Evolutionary conservation across 1,284 basidiomycete genomes (phyloP).

Genomic region (Cystobasidium slooffiae): DNA sequence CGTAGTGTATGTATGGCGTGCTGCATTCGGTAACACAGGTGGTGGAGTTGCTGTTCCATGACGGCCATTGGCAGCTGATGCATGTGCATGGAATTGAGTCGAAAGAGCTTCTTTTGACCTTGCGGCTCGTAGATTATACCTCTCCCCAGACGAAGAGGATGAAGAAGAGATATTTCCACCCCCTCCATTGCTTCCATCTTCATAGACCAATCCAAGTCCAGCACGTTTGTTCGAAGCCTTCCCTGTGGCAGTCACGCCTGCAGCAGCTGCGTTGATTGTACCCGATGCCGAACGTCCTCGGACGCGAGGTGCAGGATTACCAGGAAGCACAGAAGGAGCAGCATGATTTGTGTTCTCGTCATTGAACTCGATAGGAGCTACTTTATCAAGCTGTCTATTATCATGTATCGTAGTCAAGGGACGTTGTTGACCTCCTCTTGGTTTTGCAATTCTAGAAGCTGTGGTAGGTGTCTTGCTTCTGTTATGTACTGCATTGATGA

Average conservation of each 20-base stretch:
- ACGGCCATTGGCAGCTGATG: conserved; percentile 25
- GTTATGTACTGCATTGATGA: conserved; percentile 14
- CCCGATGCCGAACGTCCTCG: conserved; percentile 18
- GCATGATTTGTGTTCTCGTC: conserved; percentile 37
- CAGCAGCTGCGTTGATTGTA: neutral
- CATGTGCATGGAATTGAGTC: conserved; percentile 14
- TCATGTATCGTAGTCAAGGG: conserved; percentile 38
- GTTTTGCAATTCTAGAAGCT: conserved; percentile 26
- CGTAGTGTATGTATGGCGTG: neutral
- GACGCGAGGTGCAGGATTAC: neutral
- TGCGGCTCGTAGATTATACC: conserved; percentile 33
- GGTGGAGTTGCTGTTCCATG: conserved; percentile 20
- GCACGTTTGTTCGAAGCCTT: conserved; percentile 4
- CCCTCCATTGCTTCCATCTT: conserved; percentile 4
- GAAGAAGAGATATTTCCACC: conserved; percentile 21
- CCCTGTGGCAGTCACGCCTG: neutral
- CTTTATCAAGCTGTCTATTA: conserved; percentile 35
- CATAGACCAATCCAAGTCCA: conserved; percentile 4
- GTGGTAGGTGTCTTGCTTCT: conserved; percentile 25
- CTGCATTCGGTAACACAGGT: conserved; percentile 5
- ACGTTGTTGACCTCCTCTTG: conserved; percentile 12
- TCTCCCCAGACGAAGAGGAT: conserved; percentile 10
- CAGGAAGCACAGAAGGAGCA: conserved; percentile 2
- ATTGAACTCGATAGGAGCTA: conserved; percentile 26
- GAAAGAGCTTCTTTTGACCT: conserved; percentile 36